Evolutionary conservation across 192 early-diverging fungal genomes (phyloP), one percentile per base, ranked within the genome.

Genomic region (Endogone sp.): DNA sequence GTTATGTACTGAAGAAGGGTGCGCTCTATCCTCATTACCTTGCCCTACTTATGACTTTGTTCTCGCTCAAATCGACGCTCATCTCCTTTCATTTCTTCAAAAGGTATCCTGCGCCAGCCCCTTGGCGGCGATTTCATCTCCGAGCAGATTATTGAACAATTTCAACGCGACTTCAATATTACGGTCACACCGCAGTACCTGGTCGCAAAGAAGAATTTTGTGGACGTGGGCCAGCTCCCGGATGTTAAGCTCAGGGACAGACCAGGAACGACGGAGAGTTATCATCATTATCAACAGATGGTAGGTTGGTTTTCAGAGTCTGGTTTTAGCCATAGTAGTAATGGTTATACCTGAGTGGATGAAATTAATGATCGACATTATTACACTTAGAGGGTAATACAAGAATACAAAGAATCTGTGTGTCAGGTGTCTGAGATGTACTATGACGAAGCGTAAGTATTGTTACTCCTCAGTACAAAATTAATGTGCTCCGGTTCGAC

Each of bases 351-450:
- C 3, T 28, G 27, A 29, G 26, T 24, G 1, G 55, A 56, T 60
- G 62, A 55, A 55, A 44, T 60, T 68, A 23, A 25, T 63, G 32
- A 63, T 60, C 59, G 57, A 60, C 58, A 57, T 74, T 65, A 54
- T 2, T 64, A 72, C 13, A 31, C 61, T 13, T 74, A 91, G 87
- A 86, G 90, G 56, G 89, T 86, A 16, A 80, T 98, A 65, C 85
- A 92, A 57, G 98, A 99, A 75, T 96, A 92, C 77, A 99, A 99
- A 72, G 96, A 99, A 66, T 86, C 91, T 20, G 87, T 95, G 13
- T 94, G 93, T 75, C 92, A 96, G 71, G 87, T 96, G 2, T 89
- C 89, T 4, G 92, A 92, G 69, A 69, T 78, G 49, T 72, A 80
- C 25, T 93, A 84, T 64, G 82, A 92, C 70, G 89, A 92, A 80